Conservation (phyloP, 768 basidiomycete species). For the Mycena filopes region DNA sequence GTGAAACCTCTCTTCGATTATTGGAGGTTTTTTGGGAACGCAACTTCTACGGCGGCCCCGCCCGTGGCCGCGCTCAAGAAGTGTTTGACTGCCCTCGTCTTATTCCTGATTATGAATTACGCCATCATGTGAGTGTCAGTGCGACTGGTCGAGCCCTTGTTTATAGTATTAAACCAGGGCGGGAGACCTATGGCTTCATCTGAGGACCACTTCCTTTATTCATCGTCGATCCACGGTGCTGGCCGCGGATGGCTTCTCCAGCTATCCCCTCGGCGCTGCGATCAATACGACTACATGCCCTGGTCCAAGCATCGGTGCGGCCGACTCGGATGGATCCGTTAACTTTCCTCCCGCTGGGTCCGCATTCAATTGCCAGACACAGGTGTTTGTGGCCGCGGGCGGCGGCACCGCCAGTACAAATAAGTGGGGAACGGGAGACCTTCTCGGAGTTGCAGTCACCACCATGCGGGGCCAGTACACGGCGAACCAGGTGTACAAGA, state of each 20-base stretch:
- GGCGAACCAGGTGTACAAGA: not conserved
- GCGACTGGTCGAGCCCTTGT: not conserved
- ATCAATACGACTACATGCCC: constrained; percentile 10
- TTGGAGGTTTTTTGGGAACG: not conserved
- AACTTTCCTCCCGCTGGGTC: not conserved
- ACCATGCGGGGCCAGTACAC: not conserved
- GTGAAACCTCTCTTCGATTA: not conserved
- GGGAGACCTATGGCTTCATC: constrained; percentile 10
- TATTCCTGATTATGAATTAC: not conserved
- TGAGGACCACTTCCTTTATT: constrained; percentile 9
- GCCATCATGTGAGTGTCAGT: not conserved
- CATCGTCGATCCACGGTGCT: not conserved
- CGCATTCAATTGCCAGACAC: not conserved
- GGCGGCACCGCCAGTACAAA: not conserved
- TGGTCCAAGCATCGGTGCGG: not conserved
- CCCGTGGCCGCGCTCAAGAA: not conserved
- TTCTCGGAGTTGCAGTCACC: constrained; percentile 1
- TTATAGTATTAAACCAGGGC: not conserved
- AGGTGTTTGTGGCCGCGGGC: not conserved
- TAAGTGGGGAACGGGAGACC: not conserved
- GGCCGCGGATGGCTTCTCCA: not conserved
- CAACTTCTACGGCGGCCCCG: not conserved
- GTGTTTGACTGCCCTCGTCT: not conserved
- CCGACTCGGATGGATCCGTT: not conserved
- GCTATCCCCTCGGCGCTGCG: not conserved